These are phyloP conservation scores for Umbilicus rupestris DNA, from an alignment of 164 flowering plant species.

Conservation along the genomic window DNA sequence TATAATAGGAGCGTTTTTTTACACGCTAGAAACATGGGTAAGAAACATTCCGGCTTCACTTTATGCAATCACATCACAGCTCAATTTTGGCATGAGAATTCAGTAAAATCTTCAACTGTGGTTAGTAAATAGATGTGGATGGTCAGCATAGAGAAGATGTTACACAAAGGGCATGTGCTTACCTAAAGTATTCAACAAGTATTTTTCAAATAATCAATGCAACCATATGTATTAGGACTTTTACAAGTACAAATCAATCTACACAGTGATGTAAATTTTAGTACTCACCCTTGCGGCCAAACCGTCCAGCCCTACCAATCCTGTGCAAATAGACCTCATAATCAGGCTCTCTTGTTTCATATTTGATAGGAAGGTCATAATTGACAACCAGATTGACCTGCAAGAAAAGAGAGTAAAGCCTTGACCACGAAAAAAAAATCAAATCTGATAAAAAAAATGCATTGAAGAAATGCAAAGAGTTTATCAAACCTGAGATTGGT, in stretches of 20 bases:
- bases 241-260: not conserved
- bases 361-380: constrained; percentile 55
- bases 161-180: not conserved
- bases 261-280: not conserved
- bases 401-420: not conserved
- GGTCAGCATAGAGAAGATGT: too few species aligned
- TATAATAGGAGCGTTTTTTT: too few species aligned
- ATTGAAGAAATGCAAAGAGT: not conserved
- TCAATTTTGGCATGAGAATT: too few species aligned
- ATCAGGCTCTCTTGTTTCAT: constrained; percentile 49
- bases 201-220: not conserved
- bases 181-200: not conserved
- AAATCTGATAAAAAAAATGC: not conserved
- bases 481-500: constrained; percentile 67
- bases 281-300: constrained; percentile 82
- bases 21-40: too few species aligned
- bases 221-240: not conserved
- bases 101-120: too few species aligned
- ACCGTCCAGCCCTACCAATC: constrained; percentile 91
- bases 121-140: too few species aligned
- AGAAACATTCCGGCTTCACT: too few species aligned
- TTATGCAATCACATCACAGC: too few species aligned
- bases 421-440: constrained; percentile 7
- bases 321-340: constrained; percentile 89
- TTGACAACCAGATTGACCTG: constrained; percentile 83